phyloP scores from a whole-genome alignment of 768 basidiomycete genomes.

The Tricholoma matsutake region DNA sequence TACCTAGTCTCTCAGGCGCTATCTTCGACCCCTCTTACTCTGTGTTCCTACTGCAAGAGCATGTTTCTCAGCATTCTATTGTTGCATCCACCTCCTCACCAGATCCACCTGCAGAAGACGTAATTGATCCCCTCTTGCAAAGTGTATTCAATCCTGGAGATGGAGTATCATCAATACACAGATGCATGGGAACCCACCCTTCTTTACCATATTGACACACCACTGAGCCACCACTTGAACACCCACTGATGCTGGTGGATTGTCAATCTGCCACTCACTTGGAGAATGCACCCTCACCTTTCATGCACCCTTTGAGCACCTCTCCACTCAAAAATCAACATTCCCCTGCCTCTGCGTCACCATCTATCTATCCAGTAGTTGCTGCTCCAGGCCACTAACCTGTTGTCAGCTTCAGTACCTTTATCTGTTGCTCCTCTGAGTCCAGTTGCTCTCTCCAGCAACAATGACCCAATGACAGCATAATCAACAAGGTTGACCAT shows the following conservation, averaged over 20 bases:
- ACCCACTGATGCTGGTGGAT: not conserved
- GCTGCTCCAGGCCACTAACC: not conserved
- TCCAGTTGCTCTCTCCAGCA: too few species aligned
- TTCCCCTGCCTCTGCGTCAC: not conserved
- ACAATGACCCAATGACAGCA: not conserved
- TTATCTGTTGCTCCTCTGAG: not conserved
- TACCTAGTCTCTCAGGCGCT: too few species aligned
- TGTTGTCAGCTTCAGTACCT: not conserved
- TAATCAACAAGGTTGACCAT: not conserved
- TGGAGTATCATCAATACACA: not conserved
- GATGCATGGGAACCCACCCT: not conserved
- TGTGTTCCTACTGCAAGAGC: too few species aligned
- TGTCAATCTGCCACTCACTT: not conserved
- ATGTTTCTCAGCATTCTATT: not conserved
- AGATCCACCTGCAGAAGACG: not conserved
- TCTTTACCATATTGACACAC: not conserved
- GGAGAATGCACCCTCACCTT: not conserved
- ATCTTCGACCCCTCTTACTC: too few species aligned
- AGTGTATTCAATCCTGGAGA: not conserved
- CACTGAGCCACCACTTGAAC: not conserved
- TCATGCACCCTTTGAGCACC: not conserved
- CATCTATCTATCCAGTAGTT: not conserved
- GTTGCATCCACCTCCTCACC: not conserved
- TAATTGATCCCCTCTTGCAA: not conserved
- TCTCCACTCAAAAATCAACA: not conserved